These are phyloP conservation scores for Silene vulgaris DNA, from an alignment of 179 eudicot species.

Conservation along the genomic window DNA sequence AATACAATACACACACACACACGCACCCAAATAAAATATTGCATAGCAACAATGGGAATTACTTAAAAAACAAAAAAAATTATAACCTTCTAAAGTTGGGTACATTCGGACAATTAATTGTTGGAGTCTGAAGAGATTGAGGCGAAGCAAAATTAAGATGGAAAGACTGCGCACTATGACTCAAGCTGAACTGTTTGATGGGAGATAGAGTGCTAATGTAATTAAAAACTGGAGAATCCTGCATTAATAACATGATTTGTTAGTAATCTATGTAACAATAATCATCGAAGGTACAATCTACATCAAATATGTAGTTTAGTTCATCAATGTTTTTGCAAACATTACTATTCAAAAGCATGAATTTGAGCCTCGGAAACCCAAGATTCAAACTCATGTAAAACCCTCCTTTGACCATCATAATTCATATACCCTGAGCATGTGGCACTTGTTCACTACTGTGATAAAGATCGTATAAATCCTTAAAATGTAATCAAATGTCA, in stretches of 20 bases:
- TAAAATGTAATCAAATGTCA: too few relatives aligned
- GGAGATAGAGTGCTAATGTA: constrained; percentile 45
- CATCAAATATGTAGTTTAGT: too few relatives aligned
- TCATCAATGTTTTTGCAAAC: too few relatives aligned
- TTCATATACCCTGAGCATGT: too few relatives aligned
- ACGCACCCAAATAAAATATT: background rate
- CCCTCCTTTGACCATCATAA: too few relatives aligned
- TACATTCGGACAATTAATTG: constrained; percentile 15
- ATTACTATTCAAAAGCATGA: too few relatives aligned
- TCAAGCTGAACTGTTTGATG: constrained; percentile 29
- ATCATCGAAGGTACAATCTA: background rate
- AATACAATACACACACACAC: background rate
- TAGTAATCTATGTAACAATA: background rate
- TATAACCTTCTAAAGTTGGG: constrained; percentile 25
- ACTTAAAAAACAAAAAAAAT: background rate
- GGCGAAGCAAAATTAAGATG: constrained; percentile 35
- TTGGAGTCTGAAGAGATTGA: constrained; percentile 23
- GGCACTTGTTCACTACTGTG: too few relatives aligned
- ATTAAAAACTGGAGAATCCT: constrained; percentile 51
- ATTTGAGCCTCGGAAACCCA: too few relatives aligned
- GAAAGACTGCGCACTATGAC: constrained; percentile 29
- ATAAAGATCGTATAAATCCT: too few relatives aligned
- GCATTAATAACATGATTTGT: constrained; percentile 18
- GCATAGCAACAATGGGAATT: background rate
- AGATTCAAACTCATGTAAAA: too few relatives aligned